phyloP scores from a whole-genome alignment of 768 basidiomycete species.

The Chiua virens region DNA sequence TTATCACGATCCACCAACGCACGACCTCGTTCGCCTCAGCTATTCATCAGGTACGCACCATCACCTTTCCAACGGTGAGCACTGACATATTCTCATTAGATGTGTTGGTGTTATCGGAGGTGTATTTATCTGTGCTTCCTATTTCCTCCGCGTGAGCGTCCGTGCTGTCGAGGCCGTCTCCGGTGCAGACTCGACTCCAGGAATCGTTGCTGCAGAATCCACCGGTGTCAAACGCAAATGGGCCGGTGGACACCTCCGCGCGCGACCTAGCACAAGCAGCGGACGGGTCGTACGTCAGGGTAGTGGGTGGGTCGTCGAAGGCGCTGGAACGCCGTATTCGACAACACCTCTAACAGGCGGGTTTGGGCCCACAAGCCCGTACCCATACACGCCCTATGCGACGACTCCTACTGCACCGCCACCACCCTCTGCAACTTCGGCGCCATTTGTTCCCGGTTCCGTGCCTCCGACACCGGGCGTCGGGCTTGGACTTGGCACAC shows the following conservation, averaged over 20 bases:
- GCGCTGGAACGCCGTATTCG: constrained; percentile 36
- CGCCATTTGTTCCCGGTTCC: constrained; percentile 30
- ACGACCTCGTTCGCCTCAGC: constrained; percentile 79
- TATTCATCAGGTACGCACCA: constrained; percentile 64
- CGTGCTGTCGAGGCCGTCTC: constrained; percentile 68
- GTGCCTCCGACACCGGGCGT: constrained; percentile 27
- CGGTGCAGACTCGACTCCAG: constrained; percentile 49
- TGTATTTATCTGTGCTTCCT: constrained; percentile 82
- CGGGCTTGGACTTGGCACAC: constrained; percentile 30
- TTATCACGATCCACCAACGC: constrained; percentile 82
- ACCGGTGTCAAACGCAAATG: constrained; percentile 67
- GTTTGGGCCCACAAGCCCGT: constrained; percentile 27
- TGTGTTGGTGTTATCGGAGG: constrained; percentile 93
- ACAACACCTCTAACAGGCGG: constrained; percentile 35
- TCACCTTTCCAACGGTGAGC: background rate
- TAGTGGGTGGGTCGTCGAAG: constrained; percentile 59
- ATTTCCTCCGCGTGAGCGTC: constrained; percentile 63
- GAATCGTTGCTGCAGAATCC: constrained; percentile 65
- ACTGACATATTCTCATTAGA: constrained; percentile 29
- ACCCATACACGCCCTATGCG: constrained; percentile 32
- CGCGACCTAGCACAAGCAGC: constrained; percentile 40
- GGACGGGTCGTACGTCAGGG: constrained; percentile 57
- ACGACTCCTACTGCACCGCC: constrained; percentile 2
- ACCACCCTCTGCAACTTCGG: constrained; percentile 26
- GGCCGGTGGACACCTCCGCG: constrained; percentile 62